Conservation (phyloP, 306 rosid species). For the Rubus idaeus region DNA sequence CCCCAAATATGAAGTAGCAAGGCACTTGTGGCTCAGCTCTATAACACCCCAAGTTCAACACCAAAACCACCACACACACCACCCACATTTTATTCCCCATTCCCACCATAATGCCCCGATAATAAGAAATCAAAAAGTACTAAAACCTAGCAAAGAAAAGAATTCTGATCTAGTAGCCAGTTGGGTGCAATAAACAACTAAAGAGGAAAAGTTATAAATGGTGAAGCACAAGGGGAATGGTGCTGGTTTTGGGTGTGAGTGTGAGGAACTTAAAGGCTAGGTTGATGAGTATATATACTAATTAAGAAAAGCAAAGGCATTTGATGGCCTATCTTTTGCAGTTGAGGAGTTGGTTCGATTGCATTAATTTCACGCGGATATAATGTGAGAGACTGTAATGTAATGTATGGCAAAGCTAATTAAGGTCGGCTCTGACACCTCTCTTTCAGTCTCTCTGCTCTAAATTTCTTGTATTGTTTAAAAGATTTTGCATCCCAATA, state of each 20-base stretch:
- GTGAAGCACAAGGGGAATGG: not conserved
- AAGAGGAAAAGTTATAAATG: not conserved
- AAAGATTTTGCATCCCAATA: not conserved
- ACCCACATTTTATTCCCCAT: slow-evolving; percentile 12
- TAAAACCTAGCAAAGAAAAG: not conserved
- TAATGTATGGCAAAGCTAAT: slow-evolving; percentile 14
- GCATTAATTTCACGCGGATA: slow-evolving; percentile 81
- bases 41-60: slow-evolving; percentile 28
- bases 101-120: not conserved
- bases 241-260: not conserved
- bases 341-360: slow-evolving; percentile 51
- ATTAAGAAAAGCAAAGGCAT: not conserved
- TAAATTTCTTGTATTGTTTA: not conserved
- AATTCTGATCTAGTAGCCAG: not conserved
- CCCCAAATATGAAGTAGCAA: slow-evolving; percentile 92
- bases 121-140: not conserved
- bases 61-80: slow-evolving; percentile 24
- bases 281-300: slow-evolving; percentile 35
- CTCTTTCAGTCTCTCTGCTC: not conserved
- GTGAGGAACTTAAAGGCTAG: slow-evolving; percentile 31
- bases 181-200: not conserved
- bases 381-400: slow-evolving; percentile 22
- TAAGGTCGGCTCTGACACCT: slow-evolving; percentile 14
- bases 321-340: slow-evolving; percentile 23
- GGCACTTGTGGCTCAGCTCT: slow-evolving; percentile 66